phyloP scores from a whole-genome alignment of 2,329 filamentous ascomycete species.

The Colletotrichum theobromicola region DNA sequence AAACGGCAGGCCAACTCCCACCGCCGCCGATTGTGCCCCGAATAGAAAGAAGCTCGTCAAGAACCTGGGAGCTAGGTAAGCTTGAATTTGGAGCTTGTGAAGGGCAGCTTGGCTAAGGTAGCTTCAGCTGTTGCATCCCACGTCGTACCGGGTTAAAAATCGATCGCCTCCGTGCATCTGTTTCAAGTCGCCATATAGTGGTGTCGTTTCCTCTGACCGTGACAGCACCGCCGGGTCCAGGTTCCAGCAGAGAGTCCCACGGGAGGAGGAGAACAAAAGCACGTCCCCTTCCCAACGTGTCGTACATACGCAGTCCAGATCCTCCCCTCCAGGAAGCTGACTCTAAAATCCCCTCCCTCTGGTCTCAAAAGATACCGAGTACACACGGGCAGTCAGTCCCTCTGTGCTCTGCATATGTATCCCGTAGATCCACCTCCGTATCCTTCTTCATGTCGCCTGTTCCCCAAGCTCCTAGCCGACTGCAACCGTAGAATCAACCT shows the following conservation, averaged over 20 bases:
- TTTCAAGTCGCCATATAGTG: constrained; percentile 5
- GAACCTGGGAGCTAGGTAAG: neutral
- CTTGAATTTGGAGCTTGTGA: neutral
- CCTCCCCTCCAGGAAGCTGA: neutral
- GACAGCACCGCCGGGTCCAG: neutral
- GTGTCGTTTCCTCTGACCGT: neutral
- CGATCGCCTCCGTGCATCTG: constrained; percentile 10
- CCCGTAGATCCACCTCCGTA: constrained; percentile 16
- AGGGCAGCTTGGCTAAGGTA: neutral
- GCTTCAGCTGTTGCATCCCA: neutral
- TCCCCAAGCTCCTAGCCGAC: constrained; percentile 1
- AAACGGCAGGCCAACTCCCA: neutral
- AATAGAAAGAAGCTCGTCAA: neutral
- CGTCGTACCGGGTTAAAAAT: neutral
- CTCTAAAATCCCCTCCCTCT: neutral
- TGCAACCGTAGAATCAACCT: neutral
- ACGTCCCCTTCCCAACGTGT: neutral
- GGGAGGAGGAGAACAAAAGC: neutral
- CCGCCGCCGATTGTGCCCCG: neutral
- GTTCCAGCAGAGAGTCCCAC: neutral
- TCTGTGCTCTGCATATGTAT: neutral
- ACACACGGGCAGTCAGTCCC: neutral
- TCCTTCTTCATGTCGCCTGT: constrained; percentile 3
- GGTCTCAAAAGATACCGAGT: neutral
- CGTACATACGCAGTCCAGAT: neutral